A percentile compares a stretch with the other conserved stretches of the same genome.
Evolutionary conservation across 2,329 filamentous ascomycete species (phyloP).

Genomic region (Diaporthe vaccinii): DNA sequence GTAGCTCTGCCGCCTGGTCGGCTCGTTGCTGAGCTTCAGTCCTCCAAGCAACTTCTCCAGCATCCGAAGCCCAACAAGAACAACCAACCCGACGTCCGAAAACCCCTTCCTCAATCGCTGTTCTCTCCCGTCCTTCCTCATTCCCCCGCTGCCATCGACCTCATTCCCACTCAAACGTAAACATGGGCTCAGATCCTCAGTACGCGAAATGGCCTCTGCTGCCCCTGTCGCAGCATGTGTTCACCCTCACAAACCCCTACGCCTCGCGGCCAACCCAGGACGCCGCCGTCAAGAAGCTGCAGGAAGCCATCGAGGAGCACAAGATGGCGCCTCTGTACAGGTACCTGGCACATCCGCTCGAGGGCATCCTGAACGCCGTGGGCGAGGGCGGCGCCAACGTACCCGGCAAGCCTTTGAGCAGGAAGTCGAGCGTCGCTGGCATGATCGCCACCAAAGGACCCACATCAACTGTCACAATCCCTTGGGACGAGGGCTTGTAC

Average conservation of each 20-base stretch:
- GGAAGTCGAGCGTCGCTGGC: constrained; percentile 79
- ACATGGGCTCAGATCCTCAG: constrained; percentile 85
- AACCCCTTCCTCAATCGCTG: background rate
- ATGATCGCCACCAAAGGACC: constrained; percentile 81
- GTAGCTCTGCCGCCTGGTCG: constrained; percentile 39
- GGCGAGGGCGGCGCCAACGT: constrained; percentile 72
- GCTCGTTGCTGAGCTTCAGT: no score
- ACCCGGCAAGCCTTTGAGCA: constrained; percentile 70
- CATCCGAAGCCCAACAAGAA: constrained; percentile 28
- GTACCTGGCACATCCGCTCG: constrained; percentile 84
- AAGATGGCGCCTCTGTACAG: constrained; percentile 92
- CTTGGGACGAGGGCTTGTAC: constrained; percentile 94
- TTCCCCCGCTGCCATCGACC: background rate
- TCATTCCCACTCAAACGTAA: constrained; percentile 47
- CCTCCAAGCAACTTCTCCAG: constrained; percentile 14
- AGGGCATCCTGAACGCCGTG: constrained; percentile 83
- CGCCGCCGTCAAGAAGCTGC: constrained; percentile 78
- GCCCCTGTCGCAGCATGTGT: constrained; percentile 86
- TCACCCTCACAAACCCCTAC: constrained; percentile 86
- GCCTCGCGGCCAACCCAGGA: constrained; percentile 77
- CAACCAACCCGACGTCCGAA: background rate
- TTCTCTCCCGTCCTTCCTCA: background rate
- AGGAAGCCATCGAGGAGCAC: constrained; percentile 85
- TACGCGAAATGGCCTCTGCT: constrained; percentile 89
- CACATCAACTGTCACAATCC: constrained; percentile 75